Conservation (phyloP, 225 moss, liverwort and hornwort genomes). For the Pseudisothecium myosuroides region DNA sequence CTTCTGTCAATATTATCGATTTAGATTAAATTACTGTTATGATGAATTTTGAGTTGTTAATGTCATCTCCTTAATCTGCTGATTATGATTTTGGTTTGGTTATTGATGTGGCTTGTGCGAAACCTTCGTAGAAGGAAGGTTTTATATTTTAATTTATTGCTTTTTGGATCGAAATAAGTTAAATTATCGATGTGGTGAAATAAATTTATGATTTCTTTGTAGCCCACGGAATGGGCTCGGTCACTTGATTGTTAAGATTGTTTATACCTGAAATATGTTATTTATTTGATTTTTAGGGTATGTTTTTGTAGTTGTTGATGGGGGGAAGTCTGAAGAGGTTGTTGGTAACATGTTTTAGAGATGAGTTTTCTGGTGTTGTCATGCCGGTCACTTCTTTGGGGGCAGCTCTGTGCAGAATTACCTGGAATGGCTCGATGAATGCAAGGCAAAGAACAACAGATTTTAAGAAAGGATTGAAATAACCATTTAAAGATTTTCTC, state of each 20-base stretch:
- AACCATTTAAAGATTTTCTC: neutral
- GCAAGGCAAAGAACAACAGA: neutral
- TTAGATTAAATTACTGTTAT: neutral
- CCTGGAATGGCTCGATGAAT: neutral
- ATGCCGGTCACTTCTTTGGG: neutral
- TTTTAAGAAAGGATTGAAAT: neutral
- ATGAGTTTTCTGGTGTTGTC: neutral
- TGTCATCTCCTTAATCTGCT: neutral
- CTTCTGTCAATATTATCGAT: neutral
- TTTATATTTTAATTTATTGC: neutral
- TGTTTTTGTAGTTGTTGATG: neutral
- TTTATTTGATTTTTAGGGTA: neutral
- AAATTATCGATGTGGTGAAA: neutral
- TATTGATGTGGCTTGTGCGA: neutral
- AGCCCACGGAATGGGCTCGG: neutral
- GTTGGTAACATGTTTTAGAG: neutral
- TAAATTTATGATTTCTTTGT: neutral
- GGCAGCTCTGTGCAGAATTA: neutral
- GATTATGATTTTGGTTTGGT: neutral
- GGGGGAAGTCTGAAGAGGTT: neutral
- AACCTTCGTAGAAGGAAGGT: neutral
- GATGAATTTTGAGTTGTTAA: neutral
- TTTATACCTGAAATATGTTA: neutral
- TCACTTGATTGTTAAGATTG: neutral
- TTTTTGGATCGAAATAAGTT: neutral